Percentiles rank a stretch among this genome's conserved stretches.
These are phyloP conservation scores for Blastomyces gilchristii DNA, from an alignment of 2,329 filamentous ascomycete species.

Conservation along the genomic window DNA sequence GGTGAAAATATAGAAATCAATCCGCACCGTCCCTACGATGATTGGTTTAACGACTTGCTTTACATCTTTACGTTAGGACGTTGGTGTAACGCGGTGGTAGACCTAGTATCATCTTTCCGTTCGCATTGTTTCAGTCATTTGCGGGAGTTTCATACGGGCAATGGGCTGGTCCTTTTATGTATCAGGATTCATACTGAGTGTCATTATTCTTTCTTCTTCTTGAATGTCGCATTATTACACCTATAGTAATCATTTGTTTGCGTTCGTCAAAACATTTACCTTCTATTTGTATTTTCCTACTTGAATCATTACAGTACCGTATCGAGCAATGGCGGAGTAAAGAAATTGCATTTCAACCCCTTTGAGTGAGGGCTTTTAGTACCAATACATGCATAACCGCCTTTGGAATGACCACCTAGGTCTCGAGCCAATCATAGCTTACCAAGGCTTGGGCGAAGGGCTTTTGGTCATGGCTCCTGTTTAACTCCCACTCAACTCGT, in stretches of 20 bases:
- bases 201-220: too few species aligned
- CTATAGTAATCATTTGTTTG: too few species aligned
- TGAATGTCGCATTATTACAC: too few species aligned
- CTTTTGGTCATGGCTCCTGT: too few species aligned
- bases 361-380: neutral
- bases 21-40: neutral
- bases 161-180: neutral
- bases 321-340: neutral
- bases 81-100: neutral
- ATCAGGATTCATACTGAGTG: too few species aligned
- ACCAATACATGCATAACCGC: too few species aligned
- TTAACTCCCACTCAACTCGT: too few species aligned
- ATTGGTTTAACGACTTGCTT: too few species aligned
- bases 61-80: neutral
- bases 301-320: neutral
- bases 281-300: neutral
- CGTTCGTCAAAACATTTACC: neutral
- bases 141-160: neutral
- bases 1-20: conserved; percentile 12
- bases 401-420: too few species aligned
- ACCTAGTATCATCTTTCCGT: neutral
- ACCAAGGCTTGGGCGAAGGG: too few species aligned
- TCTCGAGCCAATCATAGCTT: too few species aligned
- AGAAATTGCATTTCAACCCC: neutral
- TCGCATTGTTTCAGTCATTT: neutral